phyloP scores from a whole-genome alignment of 768 basidiomycete genomes.

The Asterophora lycoperdoides region DNA sequence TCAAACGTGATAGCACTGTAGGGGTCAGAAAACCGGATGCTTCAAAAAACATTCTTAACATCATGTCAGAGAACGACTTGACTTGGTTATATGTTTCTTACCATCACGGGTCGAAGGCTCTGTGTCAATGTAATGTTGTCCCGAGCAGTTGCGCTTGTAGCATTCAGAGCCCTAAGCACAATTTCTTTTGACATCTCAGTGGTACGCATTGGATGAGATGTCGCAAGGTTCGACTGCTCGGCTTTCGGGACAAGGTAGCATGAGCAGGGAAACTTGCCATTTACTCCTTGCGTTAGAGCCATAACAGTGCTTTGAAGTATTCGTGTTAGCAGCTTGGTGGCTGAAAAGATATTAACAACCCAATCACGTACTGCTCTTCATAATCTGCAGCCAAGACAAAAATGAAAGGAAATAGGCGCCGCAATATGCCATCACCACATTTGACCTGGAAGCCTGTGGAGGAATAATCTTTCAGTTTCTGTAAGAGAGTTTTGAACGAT shows the following conservation, averaged over 20 bases:
- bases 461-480: slow-evolving; percentile 5
- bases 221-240: slow-evolving; percentile 20
- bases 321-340: background rate
- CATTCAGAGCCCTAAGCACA: too few species aligned
- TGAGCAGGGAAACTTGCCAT: slow-evolving; percentile 27
- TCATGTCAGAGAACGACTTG: background rate
- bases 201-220: too few species aligned
- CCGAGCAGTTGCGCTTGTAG: too few species aligned
- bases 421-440: slow-evolving; percentile 16
- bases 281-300: slow-evolving; percentile 15
- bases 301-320: background rate
- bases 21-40: slow-evolving; percentile 29
- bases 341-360: background rate
- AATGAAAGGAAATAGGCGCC: slow-evolving; percentile 21
- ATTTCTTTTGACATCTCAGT: too few species aligned
- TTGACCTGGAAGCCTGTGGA: background rate
- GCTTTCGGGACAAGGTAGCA: slow-evolving; percentile 26
- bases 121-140: too few species aligned
- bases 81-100: too few species aligned
- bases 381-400: slow-evolving; percentile 29
- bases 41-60: slow-evolving; percentile 40
- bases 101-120: slow-evolving; percentile 21
- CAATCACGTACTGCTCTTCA: slow-evolving; percentile 29
- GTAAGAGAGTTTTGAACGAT: slow-evolving; percentile 19
- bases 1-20: slow-evolving; percentile 34